A percentile compares a stretch with the other conserved stretches of the same genome.
Conservation (phyloP, 2,329 filamentous ascomycete species). For the Scedosporium minutisporum region DNA sequence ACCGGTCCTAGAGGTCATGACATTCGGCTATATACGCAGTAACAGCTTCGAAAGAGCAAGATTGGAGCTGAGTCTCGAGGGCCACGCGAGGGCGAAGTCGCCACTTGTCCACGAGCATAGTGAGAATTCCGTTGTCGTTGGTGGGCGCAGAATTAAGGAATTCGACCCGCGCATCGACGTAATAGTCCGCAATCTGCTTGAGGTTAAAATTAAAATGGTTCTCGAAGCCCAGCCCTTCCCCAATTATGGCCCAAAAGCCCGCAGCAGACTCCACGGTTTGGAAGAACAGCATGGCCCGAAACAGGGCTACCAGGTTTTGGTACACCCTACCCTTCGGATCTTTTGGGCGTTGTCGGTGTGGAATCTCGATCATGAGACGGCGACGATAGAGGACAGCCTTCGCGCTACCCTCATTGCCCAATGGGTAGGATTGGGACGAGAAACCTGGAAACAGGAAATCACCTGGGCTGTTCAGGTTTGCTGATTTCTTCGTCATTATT, state of each 20-base stretch:
- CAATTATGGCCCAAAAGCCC: neutral
- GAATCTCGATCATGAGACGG: neutral
- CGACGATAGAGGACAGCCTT: neutral
- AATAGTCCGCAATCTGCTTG: neutral
- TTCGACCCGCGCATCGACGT: neutral
- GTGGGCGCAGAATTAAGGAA: neutral
- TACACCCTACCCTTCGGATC: neutral
- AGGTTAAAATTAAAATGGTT: neutral
- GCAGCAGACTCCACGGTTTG: neutral
- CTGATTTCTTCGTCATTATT: neutral
- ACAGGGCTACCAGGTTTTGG: conserved; percentile 1
- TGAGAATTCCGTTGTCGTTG: neutral
- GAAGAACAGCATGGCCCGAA: neutral
- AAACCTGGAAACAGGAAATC: conserved; percentile 1
- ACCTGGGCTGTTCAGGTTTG: neutral
- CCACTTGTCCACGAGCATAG: conserved; percentile 1
- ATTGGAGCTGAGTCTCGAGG: neutral
- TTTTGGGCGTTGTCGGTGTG: neutral
- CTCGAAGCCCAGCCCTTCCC: neutral
- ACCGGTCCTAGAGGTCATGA: neutral
- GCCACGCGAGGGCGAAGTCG: neutral
- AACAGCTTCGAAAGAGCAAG: neutral
- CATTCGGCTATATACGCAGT: neutral
- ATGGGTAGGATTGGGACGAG: neutral
- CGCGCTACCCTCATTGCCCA: neutral